Conservation (phyloP, 2,329 filamentous ascomycete species). For the Clarireedia hainanense region DNA sequence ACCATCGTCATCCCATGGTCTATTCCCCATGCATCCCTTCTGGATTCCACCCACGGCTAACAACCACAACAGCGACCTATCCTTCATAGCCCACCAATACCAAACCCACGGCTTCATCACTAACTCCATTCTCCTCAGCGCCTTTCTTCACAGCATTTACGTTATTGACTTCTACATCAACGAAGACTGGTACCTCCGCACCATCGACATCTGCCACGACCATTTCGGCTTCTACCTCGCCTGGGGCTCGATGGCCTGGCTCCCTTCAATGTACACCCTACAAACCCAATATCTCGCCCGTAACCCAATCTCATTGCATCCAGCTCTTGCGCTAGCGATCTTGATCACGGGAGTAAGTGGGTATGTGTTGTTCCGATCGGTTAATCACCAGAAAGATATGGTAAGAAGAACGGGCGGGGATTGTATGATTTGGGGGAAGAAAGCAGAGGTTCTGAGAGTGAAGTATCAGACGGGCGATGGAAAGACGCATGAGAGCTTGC, state of each 20-base stretch:
- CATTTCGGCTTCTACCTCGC: slow-evolving; percentile 35
- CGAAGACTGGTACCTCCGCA: slow-evolving; percentile 40
- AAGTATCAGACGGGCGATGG: slow-evolving; percentile 37
- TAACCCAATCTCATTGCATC: slow-evolving; percentile 32
- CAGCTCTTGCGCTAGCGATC: slow-evolving; percentile 22
- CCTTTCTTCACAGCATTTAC: slow-evolving; percentile 37
- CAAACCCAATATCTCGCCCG: slow-evolving; percentile 40
- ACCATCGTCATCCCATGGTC: not conserved
- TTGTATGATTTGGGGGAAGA: slow-evolving; percentile 37
- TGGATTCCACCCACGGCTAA: not conserved
- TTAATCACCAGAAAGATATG: slow-evolving; percentile 39
- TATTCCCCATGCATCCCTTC: not conserved
- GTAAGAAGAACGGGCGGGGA: slow-evolving; percentile 33
- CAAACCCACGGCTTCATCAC: slow-evolving; percentile 34
- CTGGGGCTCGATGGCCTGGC: slow-evolving; percentile 39
- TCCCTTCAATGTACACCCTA: slow-evolving; percentile 40
- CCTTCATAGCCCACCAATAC: slow-evolving; percentile 35
- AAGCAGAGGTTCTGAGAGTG: slow-evolving; percentile 33
- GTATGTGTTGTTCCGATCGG: slow-evolving; percentile 37
- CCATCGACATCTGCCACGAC: slow-evolving; percentile 36
- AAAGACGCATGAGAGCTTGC: slow-evolving; percentile 31
- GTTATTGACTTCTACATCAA: slow-evolving; percentile 42
- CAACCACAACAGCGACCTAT: slow-evolving; percentile 29
- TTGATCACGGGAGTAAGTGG: slow-evolving; percentile 31
- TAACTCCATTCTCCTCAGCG: slow-evolving; percentile 36